phyloP scores from a whole-genome alignment of 2,329 filamentous ascomycete species.

The Gnomoniopsis smithogilvyi region DNA sequence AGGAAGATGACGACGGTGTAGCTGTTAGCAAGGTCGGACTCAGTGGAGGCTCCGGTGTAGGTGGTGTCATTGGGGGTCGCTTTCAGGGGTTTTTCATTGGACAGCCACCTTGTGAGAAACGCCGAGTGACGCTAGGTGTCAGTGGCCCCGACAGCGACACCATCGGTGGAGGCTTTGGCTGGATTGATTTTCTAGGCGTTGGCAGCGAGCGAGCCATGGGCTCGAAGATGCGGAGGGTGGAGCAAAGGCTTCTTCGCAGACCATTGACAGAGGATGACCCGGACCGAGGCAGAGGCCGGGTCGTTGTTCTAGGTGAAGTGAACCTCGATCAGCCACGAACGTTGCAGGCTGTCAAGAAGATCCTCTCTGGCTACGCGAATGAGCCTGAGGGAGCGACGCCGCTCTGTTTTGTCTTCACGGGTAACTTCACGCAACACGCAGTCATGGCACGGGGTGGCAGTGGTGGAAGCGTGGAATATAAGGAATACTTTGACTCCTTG shows the following conservation, averaged over 20 bases:
- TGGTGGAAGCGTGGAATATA: conserved; percentile 89
- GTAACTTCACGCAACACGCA: conserved; percentile 72
- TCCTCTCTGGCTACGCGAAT: conserved; percentile 70
- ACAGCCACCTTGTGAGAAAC: conserved; percentile 85
- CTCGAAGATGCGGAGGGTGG: conserved; percentile 75
- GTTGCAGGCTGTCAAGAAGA: conserved; percentile 74
- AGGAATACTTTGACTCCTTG: conserved; percentile 89
- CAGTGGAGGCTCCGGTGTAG: conserved; percentile 76
- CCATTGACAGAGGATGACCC: conserved; percentile 30
- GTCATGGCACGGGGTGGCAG: conserved; percentile 65
- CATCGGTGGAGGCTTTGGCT: conserved; percentile 82
- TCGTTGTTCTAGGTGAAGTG: conserved; percentile 81
- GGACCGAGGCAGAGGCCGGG: conserved; percentile 41
- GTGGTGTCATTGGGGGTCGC: conserved; percentile 85
- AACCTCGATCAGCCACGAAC: conserved; percentile 83
- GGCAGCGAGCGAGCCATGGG: conserved; percentile 86
- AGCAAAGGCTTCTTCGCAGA: conserved; percentile 61
- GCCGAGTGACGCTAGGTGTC: conserved; percentile 74
- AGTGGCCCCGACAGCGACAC: conserved; percentile 58
- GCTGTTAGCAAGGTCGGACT: conserved; percentile 55
- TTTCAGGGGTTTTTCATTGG: conserved; percentile 90
- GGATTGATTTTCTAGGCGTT: conserved; percentile 93
- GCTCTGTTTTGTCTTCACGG: conserved; percentile 76
- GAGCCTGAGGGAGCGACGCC: conserved; percentile 65
- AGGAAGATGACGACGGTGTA: conserved; percentile 76